Percentiles rank a stretch among this genome's conserved stretches.
phyloP scores from a whole-genome alignment of 129 eudicot species.

The Chrysanthemum seticuspe region DNA sequence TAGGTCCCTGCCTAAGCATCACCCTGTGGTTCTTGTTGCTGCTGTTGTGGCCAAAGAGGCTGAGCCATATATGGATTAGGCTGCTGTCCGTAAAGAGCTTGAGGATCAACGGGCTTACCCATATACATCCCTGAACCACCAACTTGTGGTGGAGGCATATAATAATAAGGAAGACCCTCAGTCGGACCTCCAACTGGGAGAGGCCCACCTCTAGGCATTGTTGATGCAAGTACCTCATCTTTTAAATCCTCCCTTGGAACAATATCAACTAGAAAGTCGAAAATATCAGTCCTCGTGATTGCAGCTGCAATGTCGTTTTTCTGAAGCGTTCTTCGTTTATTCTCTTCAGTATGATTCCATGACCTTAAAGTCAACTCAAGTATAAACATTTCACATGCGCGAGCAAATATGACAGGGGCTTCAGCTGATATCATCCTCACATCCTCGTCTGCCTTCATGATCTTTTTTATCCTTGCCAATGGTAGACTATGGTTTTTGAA shows the following conservation, averaged over 20 bases:
- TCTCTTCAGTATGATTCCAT: constrained; percentile 14
- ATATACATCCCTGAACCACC: constrained; percentile 70
- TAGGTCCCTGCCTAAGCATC: constrained; percentile 49
- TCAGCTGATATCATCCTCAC: constrained; percentile 18
- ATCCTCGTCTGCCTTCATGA: constrained; percentile 16
- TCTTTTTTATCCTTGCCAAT: constrained; percentile 3
- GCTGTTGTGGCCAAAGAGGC: constrained; percentile 81
- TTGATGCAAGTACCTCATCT: constrained; percentile 48
- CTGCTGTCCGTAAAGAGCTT: constrained; percentile 65
- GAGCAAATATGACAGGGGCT: constrained; percentile 5
- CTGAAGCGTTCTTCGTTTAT: constrained; percentile 16
- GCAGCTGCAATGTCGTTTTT: constrained; percentile 19
- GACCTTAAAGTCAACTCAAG: constrained; percentile 16
- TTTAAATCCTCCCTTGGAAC: constrained; percentile 13
- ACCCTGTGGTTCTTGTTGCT: constrained; percentile 65
- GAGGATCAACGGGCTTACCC: constrained; percentile 72
- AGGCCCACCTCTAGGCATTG: constrained; percentile 78
- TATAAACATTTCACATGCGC: constrained; percentile 14
- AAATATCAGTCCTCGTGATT: constrained; percentile 13
- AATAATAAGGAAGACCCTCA: constrained; percentile 70
- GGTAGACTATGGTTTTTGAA: constrained; percentile 16
- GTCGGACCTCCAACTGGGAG: constrained; percentile 51
- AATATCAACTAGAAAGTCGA: constrained; percentile 11
- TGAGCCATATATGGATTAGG: constrained; percentile 68
- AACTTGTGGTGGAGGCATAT: constrained; percentile 57